Base-by-base conservation (phyloP, 305 asterid species). In the Fraxinus floribunda region DNA sequence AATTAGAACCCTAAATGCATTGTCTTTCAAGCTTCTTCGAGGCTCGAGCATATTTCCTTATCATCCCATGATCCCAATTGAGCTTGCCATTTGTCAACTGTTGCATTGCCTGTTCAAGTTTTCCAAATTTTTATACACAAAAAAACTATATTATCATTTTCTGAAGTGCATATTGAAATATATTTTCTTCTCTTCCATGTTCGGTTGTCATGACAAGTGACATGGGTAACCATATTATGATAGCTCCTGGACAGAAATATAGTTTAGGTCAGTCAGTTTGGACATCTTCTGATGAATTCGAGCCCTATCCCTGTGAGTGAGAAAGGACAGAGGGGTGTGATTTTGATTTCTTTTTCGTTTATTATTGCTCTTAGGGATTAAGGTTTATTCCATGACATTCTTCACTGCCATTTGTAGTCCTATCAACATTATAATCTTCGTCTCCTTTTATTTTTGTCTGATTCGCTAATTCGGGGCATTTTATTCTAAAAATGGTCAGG, bases 401-500 rank as follows among this genome's bases (percentile, higher is more conserved):
- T 8, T 7, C 32, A 22, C 8, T 62, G 32, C 71, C 71, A 62
- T 20, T 62, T 62, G 24, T 5, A 30, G 71, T 22, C 57, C 46
- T 7, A 52, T 24, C 3, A 32, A 34, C 10, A 9, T 9, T 9
- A 35, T 38, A 78, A 11, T 60, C 22, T 39, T 29, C 38, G 32
- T 18, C n/a, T 81, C 5, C 9, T 29, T 22, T 15, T 64, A 13
- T 3, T 7, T 6, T 74, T 5, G 29, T 68, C 75, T 70, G 16
- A 82, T 75, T 41, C 24, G 5, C 60, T 15, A 49, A 49, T 15
- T 5, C 2, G 7, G 60, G 1, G 60, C 60, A 20, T 39, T 66
- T 46, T 64, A 11, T 36, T 35, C 22, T 70, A 73, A 64, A 57
- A 13, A 75, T 4, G 36, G 6, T 32, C 88, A 90, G 93, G 93